Base-by-base conservation (phyloP, 75 land plant genomes). In the Sequoiadendron giganteum region DNA sequence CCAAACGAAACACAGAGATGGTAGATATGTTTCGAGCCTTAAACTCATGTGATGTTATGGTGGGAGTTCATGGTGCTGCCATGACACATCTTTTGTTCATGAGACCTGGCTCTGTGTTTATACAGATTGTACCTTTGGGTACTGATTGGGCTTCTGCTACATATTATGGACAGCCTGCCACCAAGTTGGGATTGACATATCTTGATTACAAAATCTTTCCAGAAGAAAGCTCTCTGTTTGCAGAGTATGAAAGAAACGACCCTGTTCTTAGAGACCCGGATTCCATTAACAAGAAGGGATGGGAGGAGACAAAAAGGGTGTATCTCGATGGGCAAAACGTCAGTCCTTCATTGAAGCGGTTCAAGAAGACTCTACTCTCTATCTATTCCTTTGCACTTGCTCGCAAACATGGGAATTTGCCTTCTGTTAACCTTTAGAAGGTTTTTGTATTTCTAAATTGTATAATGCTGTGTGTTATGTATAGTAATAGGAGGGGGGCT, bases 51-150 rank as follows among this genome's bases (percentile, higher is more conserved):
- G 89, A 92, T n/a, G 90, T 86, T 6, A 84, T 92, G 48, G 48
- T 45, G 48, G 48, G 48, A 45, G 48, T 45, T 45, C 48, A 45
- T 7, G 48, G 48, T 7, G 90, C 93, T 10, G 93, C 90, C 73
- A 87, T 92, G 92, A 88, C 93, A 48, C 93, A 92, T 85, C 54
- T 92, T 79, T 30, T 92, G 84, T 92, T 92, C 89, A 88, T 92
- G 92, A 86, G 89, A 40, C 92, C 92, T 6, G 89, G 88, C 19
- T 21, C 92, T 16, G 90, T 88, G 18, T 91, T 92, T 86, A 73
- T 92, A 3, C 92, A 92, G 85, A 85, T 92, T 38, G 92, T 91
- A 45, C 90, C 93, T 6, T 38, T 92, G 80, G 93, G 93, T 18
- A 87, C 92, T 7, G 91, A 91, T 48, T 92, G 93, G 93, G 89